Evolutionary conservation across 495 filamentous ascomycete species (phyloP).

Genomic region (Xylaria venustula): DNA sequence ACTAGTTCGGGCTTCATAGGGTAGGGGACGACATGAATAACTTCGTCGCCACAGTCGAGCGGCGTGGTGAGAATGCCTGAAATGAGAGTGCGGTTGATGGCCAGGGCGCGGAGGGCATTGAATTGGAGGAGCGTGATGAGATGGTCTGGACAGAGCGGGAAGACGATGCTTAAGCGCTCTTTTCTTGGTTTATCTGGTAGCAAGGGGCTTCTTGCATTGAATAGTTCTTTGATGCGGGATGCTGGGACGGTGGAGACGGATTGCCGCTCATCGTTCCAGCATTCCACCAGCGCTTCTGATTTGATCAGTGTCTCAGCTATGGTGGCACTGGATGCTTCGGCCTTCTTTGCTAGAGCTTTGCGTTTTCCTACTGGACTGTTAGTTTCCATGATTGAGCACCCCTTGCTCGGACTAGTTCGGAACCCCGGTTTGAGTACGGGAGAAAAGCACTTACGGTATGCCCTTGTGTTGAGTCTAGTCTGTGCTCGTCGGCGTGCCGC

Average conservation of each 20-base stretch:
- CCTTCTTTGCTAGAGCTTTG: constrained; percentile 34
- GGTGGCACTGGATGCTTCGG: constrained; percentile 24
- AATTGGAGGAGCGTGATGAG: constrained; percentile 45
- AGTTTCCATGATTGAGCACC: constrained; percentile 20
- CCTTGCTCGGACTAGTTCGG: constrained; percentile 15
- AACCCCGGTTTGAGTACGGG: constrained; percentile 19
- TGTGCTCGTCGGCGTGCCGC: constrained; percentile 34
- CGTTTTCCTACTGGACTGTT: constrained; percentile 34
- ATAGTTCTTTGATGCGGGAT: constrained; percentile 40
- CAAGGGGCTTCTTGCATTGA: constrained; percentile 34
- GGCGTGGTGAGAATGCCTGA: constrained; percentile 30
- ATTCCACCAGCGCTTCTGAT: constrained; percentile 37
- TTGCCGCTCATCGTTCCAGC: constrained; percentile 38
- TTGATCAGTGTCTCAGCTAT: constrained; percentile 20
- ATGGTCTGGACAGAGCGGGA: constrained; percentile 42
- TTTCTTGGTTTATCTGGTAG: constrained; percentile 27
- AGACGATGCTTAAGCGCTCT: constrained; percentile 27
- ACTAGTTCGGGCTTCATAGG: constrained; percentile 21
- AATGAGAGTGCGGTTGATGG: constrained; percentile 37
- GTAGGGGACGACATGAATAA: constrained; percentile 34
- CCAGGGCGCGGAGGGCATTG: constrained; percentile 42
- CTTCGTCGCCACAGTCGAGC: constrained; percentile 29
- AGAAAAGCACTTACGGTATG: constrained; percentile 38
- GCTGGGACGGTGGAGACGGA: constrained; percentile 32
- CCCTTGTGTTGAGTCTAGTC: constrained; percentile 43